Percentiles rank a stretch among this genome's conserved stretches.
phyloP scores from a whole-genome alignment of 1,284 basidiomycete species.

The Ceratobasidium sp. region DNA sequence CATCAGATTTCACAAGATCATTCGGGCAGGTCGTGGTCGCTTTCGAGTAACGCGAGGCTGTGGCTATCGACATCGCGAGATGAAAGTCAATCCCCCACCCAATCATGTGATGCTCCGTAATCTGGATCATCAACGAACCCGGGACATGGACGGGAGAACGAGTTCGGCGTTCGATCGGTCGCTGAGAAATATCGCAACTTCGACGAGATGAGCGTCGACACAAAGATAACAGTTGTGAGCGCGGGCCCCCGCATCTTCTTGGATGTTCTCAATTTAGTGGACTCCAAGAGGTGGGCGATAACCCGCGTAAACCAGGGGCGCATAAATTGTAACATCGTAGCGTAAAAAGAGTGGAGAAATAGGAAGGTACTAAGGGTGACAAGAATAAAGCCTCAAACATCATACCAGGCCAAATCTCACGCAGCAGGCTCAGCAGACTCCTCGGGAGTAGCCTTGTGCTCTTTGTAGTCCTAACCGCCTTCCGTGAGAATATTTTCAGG shows the following conservation, averaged over 20 bases:
- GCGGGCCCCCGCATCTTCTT: constrained; percentile 17
- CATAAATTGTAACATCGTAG: constrained; percentile 15
- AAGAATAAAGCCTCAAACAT: constrained; percentile 7
- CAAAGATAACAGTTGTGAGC: constrained; percentile 20
- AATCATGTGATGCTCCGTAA: constrained; percentile 1
- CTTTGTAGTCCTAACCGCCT: neutral
- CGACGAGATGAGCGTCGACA: neutral
- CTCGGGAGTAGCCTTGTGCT: constrained; percentile 27
- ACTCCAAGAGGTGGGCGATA: neutral
- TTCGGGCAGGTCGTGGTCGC: neutral
- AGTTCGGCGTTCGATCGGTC: neutral
- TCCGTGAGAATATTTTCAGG: too few relatives aligned
- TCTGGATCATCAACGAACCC: neutral
- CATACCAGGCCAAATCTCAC: constrained; percentile 9
- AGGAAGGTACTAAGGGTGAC: constrained; percentile 10
- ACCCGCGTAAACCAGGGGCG: neutral
- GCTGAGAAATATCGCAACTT: constrained; percentile 2
- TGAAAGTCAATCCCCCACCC: neutral
- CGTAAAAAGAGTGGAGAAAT: constrained; percentile 13
- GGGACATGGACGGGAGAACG: constrained; percentile 2
- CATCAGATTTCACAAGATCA: neutral
- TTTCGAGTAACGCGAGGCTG: neutral
- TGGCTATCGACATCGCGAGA: constrained; percentile 4
- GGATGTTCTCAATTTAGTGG: neutral
- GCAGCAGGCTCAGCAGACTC: constrained; percentile 32